Conservation (phyloP, 2,329 filamentous ascomycete species). For the Aspergillus hortae region DNA sequence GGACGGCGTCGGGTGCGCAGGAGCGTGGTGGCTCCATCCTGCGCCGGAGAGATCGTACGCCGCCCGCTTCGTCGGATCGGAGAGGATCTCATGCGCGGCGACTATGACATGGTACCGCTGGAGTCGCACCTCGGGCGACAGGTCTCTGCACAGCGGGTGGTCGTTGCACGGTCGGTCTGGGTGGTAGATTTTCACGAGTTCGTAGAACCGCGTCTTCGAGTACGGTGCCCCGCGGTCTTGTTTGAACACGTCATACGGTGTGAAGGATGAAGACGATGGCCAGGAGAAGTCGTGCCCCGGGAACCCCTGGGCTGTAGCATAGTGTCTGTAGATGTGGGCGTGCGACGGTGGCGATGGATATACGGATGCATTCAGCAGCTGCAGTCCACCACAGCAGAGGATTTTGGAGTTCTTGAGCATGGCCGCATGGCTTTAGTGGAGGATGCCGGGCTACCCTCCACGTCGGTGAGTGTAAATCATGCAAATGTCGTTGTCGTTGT, state of each 20-base stretch:
- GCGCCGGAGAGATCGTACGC: slow-evolving; percentile 79
- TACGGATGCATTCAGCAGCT: slow-evolving; percentile 28
- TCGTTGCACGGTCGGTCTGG: slow-evolving; percentile 64
- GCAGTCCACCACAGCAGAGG: slow-evolving; percentile 37
- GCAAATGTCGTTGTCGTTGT: not conserved
- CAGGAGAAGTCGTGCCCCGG: slow-evolving; percentile 33
- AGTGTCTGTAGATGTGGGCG: slow-evolving; percentile 22
- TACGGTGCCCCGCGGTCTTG: slow-evolving; percentile 63
- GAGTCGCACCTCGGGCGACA: slow-evolving; percentile 63
- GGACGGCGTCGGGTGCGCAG: slow-evolving; percentile 21
- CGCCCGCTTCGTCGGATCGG: slow-evolving; percentile 70
- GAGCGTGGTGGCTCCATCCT: slow-evolving; percentile 65
- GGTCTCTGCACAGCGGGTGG: slow-evolving; percentile 38
- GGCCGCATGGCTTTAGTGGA: slow-evolving; percentile 31
- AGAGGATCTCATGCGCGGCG: slow-evolving; percentile 82
- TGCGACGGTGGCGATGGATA: slow-evolving; percentile 21
- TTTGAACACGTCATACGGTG: slow-evolving; percentile 86
- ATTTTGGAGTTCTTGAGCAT: slow-evolving; percentile 48
- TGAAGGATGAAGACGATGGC: slow-evolving; percentile 48
- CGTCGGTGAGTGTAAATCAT: not conserved
- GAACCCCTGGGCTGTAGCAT: slow-evolving; percentile 31
- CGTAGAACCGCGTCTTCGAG: slow-evolving; percentile 78
- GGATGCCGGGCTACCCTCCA: slow-evolving; percentile 16
- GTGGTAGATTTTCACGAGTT: slow-evolving; percentile 94
- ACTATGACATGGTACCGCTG: slow-evolving; percentile 89